Evolutionary conservation across 257 asterid species (phyloP).

Genomic region (Jacaranda mimosifolia): DNA sequence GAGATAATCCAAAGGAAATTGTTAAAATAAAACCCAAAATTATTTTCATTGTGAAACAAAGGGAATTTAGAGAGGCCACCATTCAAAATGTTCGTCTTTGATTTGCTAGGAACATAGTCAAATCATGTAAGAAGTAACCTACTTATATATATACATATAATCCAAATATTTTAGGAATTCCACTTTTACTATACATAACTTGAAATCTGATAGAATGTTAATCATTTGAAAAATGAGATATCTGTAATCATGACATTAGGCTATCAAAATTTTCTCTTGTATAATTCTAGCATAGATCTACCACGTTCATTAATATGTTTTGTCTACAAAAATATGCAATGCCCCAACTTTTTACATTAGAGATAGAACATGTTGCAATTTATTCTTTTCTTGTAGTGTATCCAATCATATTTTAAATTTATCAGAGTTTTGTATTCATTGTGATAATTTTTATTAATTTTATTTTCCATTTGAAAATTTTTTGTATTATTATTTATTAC

Average conservation of each 20-base stretch:
- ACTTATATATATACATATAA: neutral
- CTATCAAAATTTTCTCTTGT: neutral
- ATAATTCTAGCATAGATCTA: neutral
- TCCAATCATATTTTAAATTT: too few species aligned
- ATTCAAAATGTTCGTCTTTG: neutral
- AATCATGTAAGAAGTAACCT: neutral
- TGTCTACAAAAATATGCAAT: too few species aligned
- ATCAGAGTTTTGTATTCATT: too few species aligned
- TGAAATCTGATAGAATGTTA: too few species aligned
- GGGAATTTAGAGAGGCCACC: neutral
- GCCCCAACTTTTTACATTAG: too few species aligned
- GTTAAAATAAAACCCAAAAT: neutral
- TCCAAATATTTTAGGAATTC: neutral
- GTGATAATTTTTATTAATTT: too few species aligned
- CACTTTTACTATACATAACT: neutral
- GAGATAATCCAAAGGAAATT: slow-evolving; percentile 1
- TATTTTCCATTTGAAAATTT: too few species aligned
- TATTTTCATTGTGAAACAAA: neutral
- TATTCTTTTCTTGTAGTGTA: too few species aligned
- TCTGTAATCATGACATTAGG: neutral
- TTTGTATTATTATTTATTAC: too few species aligned
- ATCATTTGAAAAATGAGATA: neutral
- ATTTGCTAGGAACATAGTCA: neutral
- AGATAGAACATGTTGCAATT: too few species aligned
- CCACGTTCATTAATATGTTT: neutral